Conservation (phyloP, 805 yeast species). For the Yamadazyma laniorum region DNA sequence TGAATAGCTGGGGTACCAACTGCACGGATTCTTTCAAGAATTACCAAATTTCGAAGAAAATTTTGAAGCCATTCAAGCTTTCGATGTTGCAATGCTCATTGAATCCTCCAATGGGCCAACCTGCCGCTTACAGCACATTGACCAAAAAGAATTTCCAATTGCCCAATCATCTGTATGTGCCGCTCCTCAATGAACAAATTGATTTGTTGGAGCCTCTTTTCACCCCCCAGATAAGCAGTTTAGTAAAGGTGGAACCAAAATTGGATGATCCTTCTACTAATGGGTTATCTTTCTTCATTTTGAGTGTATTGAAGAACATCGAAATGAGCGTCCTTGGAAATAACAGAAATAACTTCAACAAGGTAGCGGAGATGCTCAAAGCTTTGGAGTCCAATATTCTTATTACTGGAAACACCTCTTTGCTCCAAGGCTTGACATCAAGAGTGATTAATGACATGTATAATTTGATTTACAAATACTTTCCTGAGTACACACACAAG, state of each 20-base stretch:
- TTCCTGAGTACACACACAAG: slow-evolving; percentile 42
- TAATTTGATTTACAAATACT: slow-evolving; percentile 39
- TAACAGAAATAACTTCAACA: slow-evolving; percentile 30
- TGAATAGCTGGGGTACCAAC: slow-evolving; percentile 11
- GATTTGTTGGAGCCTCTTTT: slow-evolving; percentile 61
- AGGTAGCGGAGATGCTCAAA: slow-evolving; percentile 40
- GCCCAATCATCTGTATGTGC: slow-evolving; percentile 19
- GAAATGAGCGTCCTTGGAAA: slow-evolving; percentile 31
- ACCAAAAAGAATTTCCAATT: slow-evolving; percentile 20
- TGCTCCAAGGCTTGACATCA: slow-evolving; percentile 54
- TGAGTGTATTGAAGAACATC: slow-evolving; percentile 34
- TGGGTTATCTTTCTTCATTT: slow-evolving; percentile 43
- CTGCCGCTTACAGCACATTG: slow-evolving; percentile 5
- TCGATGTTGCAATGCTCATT: slow-evolving; percentile 25
- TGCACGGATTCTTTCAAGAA: slow-evolving; percentile 32
- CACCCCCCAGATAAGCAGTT: slow-evolving; percentile 54
- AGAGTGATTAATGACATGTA: slow-evolving; percentile 55
- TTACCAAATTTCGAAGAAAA: slow-evolving; percentile 35
- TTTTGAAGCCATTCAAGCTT: slow-evolving; percentile 37
- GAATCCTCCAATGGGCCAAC: slow-evolving; percentile 6
- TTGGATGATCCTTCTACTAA: slow-evolving; percentile 47
- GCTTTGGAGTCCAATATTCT: slow-evolving; percentile 44
- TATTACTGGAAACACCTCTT: slow-evolving; percentile 60
- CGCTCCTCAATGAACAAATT: slow-evolving; percentile 15
- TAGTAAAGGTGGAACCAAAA: slow-evolving; percentile 36